A percentile compares a stretch with the other conserved stretches of the same genome.
These are phyloP conservation scores for Hemileccinum impolitum DNA, from an alignment of 768 basidiomycete genomes.

Conservation along the genomic window DNA sequence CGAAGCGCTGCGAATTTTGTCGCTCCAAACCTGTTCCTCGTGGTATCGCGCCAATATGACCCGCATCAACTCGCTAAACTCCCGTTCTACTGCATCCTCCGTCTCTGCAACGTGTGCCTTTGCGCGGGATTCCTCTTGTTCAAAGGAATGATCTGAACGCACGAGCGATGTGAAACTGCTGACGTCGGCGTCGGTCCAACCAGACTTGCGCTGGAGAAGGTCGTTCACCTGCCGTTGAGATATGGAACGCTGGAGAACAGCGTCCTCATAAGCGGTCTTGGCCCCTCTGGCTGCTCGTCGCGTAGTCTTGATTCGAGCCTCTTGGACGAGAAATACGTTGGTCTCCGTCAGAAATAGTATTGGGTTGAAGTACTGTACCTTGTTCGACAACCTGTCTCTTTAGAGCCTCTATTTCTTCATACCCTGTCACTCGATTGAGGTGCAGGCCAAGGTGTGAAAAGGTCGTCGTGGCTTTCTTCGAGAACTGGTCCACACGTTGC, in stretches of 20 bases:
- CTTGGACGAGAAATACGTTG: slow-evolving; percentile 38
- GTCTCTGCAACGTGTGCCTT: slow-evolving; percentile 64
- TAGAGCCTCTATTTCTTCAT: slow-evolving; percentile 82
- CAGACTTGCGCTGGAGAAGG: slow-evolving; percentile 87
- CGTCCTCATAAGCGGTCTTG: slow-evolving; percentile 72
- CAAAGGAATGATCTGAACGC: slow-evolving; percentile 82
- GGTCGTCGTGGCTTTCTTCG: slow-evolving; percentile 50
- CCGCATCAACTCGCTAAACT: slow-evolving; percentile 85
- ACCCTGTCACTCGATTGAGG: slow-evolving; percentile 87
- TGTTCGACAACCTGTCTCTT: slow-evolving; percentile 75
- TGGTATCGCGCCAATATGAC: slow-evolving; percentile 90
- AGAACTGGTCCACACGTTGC: slow-evolving; percentile 55
- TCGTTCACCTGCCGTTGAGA: slow-evolving; percentile 97
- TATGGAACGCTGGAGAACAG: slow-evolving; percentile 74
- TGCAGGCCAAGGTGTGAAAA: slow-evolving; percentile 74
- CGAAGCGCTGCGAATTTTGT: slow-evolving; percentile 94
- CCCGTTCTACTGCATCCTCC: slow-evolving; percentile 81
- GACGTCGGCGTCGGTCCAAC: slow-evolving; percentile 91
- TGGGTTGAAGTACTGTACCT: slow-evolving; percentile 49
- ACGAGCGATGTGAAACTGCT: slow-evolving; percentile 85
- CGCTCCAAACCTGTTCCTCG: slow-evolving; percentile 98
- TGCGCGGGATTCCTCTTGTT: slow-evolving; percentile 71
- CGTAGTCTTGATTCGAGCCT: slow-evolving; percentile 65
- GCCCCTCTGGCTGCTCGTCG: slow-evolving; percentile 66
- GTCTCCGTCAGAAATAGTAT: slow-evolving; percentile 4